Conservation (phyloP, 1,284 basidiomycete species). For the Singerocomus rubriflavus region DNA sequence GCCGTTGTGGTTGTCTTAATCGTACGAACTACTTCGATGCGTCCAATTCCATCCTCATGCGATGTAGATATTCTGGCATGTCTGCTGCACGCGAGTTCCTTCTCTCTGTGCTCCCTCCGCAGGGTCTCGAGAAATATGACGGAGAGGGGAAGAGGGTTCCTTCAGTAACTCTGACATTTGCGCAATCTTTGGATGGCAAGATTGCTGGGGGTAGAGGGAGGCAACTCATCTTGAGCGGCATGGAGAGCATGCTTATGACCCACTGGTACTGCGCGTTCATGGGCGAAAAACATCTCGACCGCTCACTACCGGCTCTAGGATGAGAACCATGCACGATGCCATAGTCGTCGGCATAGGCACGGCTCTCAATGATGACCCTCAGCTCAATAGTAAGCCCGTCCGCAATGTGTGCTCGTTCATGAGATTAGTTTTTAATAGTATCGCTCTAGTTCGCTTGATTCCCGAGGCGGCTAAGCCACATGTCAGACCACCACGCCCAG, state of each 20-base stretch:
- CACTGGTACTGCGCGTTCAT: slow-evolving; percentile 64
- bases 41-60: too few relatives aligned
- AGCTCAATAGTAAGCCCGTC: slow-evolving; percentile 74
- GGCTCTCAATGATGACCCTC: slow-evolving; percentile 88
- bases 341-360: slow-evolving; percentile 93
- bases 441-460: slow-evolving; percentile 44
- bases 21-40: too few relatives aligned
- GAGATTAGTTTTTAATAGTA: neutral
- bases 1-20: too few relatives aligned
- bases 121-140: slow-evolving; percentile 13
- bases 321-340: slow-evolving; percentile 87
- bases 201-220: slow-evolving; percentile 76
- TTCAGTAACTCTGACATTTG: slow-evolving; percentile 86
- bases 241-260: slow-evolving; percentile 92
- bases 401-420: neutral
- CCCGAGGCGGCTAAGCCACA: slow-evolving; percentile 39
- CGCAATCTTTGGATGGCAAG: slow-evolving; percentile 92
- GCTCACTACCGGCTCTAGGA: slow-evolving; percentile 44
- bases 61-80: neutral
- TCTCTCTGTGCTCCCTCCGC: slow-evolving; percentile 27
- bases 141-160: slow-evolving; percentile 33
- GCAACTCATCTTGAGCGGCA: slow-evolving; percentile 82
- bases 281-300: neutral
- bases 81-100: slow-evolving; percentile 26
- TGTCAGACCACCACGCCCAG: slow-evolving; percentile 68